Evolutionary conservation across 139 green algal species (phyloP).

Genomic region (Coelastrella sp.): DNA sequence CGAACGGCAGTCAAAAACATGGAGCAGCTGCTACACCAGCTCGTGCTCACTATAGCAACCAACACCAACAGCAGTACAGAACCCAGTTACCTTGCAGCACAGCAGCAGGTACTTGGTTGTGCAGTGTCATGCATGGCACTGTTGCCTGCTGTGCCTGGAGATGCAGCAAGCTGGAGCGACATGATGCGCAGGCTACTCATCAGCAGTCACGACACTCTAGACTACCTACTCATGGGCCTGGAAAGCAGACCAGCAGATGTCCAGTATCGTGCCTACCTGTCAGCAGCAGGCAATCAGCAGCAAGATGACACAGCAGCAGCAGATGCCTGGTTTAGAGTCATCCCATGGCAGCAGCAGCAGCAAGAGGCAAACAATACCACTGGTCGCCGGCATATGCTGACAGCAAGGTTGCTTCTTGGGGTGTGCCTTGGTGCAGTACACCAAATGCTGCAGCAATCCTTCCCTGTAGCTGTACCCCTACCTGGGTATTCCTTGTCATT

Average conservation of each 20-base stretch:
- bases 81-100: not conserved
- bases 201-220: conserved; percentile 27
- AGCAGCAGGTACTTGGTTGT: conserved; percentile 7
- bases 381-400: not conserved
- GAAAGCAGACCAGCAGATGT: not conserved
- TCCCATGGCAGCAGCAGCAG: conserved; percentile 36
- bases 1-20: conserved; percentile 21
- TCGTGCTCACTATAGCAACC: conserved; percentile 7
- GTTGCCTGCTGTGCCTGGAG: conserved; percentile 49
- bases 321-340: not conserved
- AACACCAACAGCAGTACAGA: not conserved
- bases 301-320: conserved; percentile 4
- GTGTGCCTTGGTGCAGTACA: conserved; percentile 49
- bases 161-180: conserved; percentile 54
- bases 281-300: not conserved
- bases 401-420: conserved; percentile 41
- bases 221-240: conserved; percentile 37
- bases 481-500: conserved; percentile 53
- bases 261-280: conserved; percentile 3
- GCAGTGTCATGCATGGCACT: conserved; percentile 37
- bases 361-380: not conserved
- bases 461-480: conserved; percentile 51
- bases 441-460: conserved; percentile 48
- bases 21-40: conserved; percentile 40
- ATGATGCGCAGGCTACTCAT: conserved; percentile 49